phyloP scores from a whole-genome alignment of 1,284 basidiomycete genomes.

The Pyrrhoderma lamaoense region DNA sequence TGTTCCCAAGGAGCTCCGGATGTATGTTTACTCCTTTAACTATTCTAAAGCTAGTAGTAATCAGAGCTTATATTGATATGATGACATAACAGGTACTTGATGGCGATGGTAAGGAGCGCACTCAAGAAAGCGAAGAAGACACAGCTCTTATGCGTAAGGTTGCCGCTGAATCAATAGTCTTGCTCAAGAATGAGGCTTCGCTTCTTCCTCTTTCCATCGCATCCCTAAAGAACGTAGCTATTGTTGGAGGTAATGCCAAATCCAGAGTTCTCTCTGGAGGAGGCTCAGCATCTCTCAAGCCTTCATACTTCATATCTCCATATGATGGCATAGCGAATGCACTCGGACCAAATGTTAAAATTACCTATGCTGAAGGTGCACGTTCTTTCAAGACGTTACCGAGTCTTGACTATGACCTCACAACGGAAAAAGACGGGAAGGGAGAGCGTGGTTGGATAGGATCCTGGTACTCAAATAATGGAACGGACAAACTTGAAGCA shows the following conservation, averaged over 20 bases:
- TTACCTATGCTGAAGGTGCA: slow-evolving; percentile 59
- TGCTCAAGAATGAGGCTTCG: slow-evolving; percentile 61
- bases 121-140: slow-evolving; percentile 51
- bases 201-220: slow-evolving; percentile 53
- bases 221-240: slow-evolving; percentile 57
- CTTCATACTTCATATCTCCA: slow-evolving; percentile 66
- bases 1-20: slow-evolving; percentile 57
- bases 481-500: slow-evolving; percentile 49
- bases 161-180: slow-evolving; percentile 61
- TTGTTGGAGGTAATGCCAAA: slow-evolving; percentile 74
- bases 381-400: slow-evolving; percentile 54
- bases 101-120: slow-evolving; percentile 58
- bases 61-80: not conserved
- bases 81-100: slow-evolving; percentile 44
- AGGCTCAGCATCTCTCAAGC: slow-evolving; percentile 65
- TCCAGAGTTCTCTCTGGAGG: slow-evolving; percentile 64
- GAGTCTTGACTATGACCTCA: slow-evolving; percentile 55
- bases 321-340: slow-evolving; percentile 60
- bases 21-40: slow-evolving; percentile 28
- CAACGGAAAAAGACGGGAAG: slow-evolving; percentile 33
- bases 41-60: not conserved
- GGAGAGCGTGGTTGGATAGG: slow-evolving; percentile 58
- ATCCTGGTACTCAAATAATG: slow-evolving; percentile 49
- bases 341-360: slow-evolving; percentile 40
- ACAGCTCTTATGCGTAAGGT: slow-evolving; percentile 55